These are phyloP conservation scores for Infundibulicybe gibba DNA, from an alignment of 768 basidiomycete species.

Conservation along the genomic window DNA sequence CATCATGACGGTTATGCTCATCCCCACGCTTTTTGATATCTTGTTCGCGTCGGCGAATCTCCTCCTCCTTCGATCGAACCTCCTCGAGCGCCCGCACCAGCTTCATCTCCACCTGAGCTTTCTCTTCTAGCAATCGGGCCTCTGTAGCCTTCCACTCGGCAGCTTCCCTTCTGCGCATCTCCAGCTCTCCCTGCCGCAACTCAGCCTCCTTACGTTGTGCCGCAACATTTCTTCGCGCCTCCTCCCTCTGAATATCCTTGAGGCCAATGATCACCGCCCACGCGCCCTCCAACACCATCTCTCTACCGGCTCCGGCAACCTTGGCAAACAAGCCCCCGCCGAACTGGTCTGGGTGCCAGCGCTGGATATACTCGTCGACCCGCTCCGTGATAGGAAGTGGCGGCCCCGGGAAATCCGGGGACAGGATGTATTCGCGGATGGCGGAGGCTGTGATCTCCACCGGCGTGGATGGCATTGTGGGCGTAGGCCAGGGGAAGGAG, in stretches of 20 bases:
- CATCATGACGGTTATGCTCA: neutral
- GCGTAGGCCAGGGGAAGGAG: constrained; percentile 74
- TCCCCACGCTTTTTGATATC: neutral
- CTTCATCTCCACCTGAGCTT: too few relatives aligned
- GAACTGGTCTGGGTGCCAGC: constrained; percentile 84
- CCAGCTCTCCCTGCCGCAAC: too few relatives aligned
- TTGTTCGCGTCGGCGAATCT: too few relatives aligned
- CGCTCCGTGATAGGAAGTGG: constrained; percentile 60
- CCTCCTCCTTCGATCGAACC: neutral
- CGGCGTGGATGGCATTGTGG: constrained; percentile 48
- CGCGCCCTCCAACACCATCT: constrained; percentile 67
- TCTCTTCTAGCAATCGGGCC: too few relatives aligned
- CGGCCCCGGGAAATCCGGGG: constrained; percentile 31
- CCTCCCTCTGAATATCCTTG: constrained; percentile 36
- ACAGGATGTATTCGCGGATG: constrained; percentile 55
- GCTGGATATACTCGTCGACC: constrained; percentile 68
- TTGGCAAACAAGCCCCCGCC: constrained; percentile 61
- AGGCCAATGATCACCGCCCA: constrained; percentile 68
- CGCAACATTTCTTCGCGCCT: too few relatives aligned
- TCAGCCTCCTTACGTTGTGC: too few relatives aligned
- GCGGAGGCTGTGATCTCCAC: constrained; percentile 58
- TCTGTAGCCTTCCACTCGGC: too few relatives aligned
- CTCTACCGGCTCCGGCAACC: constrained; percentile 61
- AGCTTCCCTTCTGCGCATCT: too few relatives aligned
- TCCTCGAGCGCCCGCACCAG: too few relatives aligned